Base-by-base conservation (phyloP, 2,329 filamentous ascomycete species). In the Colletotrichum shisoi region DNA sequence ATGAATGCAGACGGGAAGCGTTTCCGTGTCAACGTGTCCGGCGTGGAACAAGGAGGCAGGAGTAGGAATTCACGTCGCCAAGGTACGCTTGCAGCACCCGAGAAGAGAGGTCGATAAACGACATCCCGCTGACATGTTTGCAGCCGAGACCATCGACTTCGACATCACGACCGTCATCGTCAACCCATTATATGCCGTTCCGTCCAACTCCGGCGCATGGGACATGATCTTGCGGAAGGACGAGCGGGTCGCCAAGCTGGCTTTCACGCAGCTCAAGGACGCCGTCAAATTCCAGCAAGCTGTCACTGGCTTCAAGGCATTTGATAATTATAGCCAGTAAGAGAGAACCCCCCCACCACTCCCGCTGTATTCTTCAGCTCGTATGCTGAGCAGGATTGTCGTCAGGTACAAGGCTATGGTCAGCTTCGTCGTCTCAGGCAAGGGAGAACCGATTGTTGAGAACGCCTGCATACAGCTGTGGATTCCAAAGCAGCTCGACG, bases 211-310 rank as follows among this genome's bases (percentile, higher is more conserved):
- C 65, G 69, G 70, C 0, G 60, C 65, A 9, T 68, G 68, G n/a
- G 76, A 77, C 37, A 71, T 77, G 24, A 72, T 77, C 13, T 62
- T 77, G 21, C 60, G 70, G 2, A 70, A 74, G 12, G 74, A 77
- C 21, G 74, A 77, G 56, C 70, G 74, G 42, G 75, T 76, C 24
- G 74, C 75, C 24, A 71, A 71, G 17, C 65, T 78, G 17, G 61
- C 71, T 1, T 78, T 78, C 19, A 70, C 63, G 1, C 67, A 70
- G 6, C 67, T 71, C 21, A 71, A 71, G 15, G 72, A 76, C 40
- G 68, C 74, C 21, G 61, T 77, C 2, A 74, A 72, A 51, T 77
- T 78, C 21, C 76, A 78, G 40, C 76, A 78, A 52, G 76, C 73
- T 3, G 58, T 77, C 11, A 78, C 74, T 6, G 75, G 76, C 0